phyloP scores from a whole-genome alignment of 2,329 filamentous ascomycete genomes.

The Ilyonectria destructans region DNA sequence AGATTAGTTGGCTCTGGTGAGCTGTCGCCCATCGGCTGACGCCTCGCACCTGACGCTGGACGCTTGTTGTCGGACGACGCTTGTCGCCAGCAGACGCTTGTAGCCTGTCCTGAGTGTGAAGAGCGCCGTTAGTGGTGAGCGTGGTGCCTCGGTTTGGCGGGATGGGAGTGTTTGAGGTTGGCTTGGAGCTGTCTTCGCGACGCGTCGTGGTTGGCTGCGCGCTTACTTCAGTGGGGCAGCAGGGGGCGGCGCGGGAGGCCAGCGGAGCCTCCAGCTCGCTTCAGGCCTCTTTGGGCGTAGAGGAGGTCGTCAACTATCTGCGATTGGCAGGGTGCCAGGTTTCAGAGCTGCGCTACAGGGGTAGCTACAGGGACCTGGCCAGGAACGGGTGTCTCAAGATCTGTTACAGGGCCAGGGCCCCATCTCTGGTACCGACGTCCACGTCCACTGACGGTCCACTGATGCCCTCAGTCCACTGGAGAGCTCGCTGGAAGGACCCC shows the following conservation, averaged over 20 bases:
- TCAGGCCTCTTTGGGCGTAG: conserved; percentile 47
- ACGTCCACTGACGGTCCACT: conserved; percentile 34
- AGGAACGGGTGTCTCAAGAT: conserved; percentile 58
- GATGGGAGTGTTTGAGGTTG: conserved; percentile 49
- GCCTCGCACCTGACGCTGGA: neutral
- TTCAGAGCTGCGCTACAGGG: conserved; percentile 37
- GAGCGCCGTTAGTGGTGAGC: conserved; percentile 31
- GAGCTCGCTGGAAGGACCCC: conserved; percentile 33
- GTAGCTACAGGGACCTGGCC: conserved; percentile 30
- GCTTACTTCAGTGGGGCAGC: conserved; percentile 31
- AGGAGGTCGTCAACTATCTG: conserved; percentile 17
- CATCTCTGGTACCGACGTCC: neutral
- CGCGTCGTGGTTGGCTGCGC: conserved; percentile 45
- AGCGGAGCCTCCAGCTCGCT: conserved; percentile 36
- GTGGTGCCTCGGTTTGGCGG: conserved; percentile 27
- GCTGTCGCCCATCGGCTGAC: conserved; percentile 31
- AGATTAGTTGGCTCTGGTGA: conserved; percentile 22
- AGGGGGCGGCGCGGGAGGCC: conserved; percentile 44
- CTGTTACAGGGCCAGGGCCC: conserved; percentile 57
- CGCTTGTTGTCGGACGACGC: conserved; percentile 2
- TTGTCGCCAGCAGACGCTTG: conserved; percentile 10
- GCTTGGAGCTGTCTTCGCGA: conserved; percentile 37
- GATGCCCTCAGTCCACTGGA: conserved; percentile 27
- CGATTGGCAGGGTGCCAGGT: conserved; percentile 40
- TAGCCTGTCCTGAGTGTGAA: conserved; percentile 34